Evolutionary conservation across 352 stramenopile genomes (phyloP), one percentile per base, ranked within the genome.

Genomic region (Salisapilia sapeloensis): DNA sequence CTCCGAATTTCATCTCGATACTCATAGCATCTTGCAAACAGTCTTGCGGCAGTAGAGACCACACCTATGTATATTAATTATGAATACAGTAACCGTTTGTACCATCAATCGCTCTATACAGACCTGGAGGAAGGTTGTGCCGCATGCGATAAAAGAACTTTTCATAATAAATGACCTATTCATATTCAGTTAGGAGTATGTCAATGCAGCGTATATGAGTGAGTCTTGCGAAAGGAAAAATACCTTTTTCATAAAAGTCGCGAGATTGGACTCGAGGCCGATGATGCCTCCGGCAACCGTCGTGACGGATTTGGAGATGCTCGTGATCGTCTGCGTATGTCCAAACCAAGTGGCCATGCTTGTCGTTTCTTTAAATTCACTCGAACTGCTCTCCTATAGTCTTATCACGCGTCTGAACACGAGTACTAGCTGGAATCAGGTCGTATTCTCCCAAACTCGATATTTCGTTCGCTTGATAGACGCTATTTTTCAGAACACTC

Each of bases 221-320:
- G n/a, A 27, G 15, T 22, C 11, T 22, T 8, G 16, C 7, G 25
- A n/a, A 40, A 7, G 3, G 6, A 0, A 16, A 26, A 17, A 8
- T 35, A 78, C 71, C 47, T 87, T 87, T 48, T 83, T 80, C 67
- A 87, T 87, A 40, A 87, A 87, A 2, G 59, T 82, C n/a, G 64
- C 58, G 17, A 87, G 47, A 29, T 87, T 75, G 21, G 72, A 53
- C 32, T 87, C 62, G 37, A 87, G 56, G 7, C 66, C 59, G 17
- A 79, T 52, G 30, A 87, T 82, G 39, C 65, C 67, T 22, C 50
- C 57, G 8, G 60, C 60, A 29, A 75, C 56, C 6, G 56, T 65
- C 29, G 71, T 61, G 47, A 87, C 75, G 37, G 66, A 83, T 57
- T 87, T 87, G 60, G 64, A 71, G 47, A 87, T 83, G 51, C 62